Evolutionary conservation across 371 early-diverging fungal genomes (phyloP), one percentile per base, ranked within the genome.

Genomic region (Mortierella sp.): DNA sequence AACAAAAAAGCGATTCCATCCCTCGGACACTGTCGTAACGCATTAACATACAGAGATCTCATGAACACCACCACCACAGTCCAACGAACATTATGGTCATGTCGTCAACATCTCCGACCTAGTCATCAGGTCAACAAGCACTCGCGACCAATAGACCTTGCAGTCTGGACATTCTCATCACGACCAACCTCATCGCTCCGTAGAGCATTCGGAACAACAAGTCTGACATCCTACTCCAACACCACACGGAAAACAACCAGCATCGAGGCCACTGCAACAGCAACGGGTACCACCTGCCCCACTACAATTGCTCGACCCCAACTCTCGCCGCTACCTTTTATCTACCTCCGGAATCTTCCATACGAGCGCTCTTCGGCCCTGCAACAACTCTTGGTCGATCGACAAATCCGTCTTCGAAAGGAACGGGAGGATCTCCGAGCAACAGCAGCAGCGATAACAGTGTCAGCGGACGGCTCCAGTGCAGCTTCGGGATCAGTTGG

Each of bases 351-450:
- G 40, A 44, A 78, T 74, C 83, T 82, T 41, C 78, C 78, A 45
- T 82, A 82, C 40, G 55, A 58, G 41, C 71, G 75, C 1, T 74
- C 75, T 1, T 53, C 77, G 6, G 76, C 74, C 2, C 70, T 82
- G 14, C 83, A 82, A 29, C 72, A 82, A 58, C 77, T 72, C 29
- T 55, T 82, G 13, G 83, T 82, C 16, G 73, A 82, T 10, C 71
- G 83, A 19, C 83, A 78, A 52, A 66, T 78, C n/a, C 74, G 75
- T 39, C 70, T 82, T 63, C 83, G 83, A 22, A 77, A 77, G 64
- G 74, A 70, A 4, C 66, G 70, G 9, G 71, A 73, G 14, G 70
- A 47, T 4, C 31, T 50, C 24, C 71, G 61, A 43, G 69, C 26
- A 2, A 64, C 34, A 34, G 37, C 45, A 16, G 22, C 34, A 5